Base-by-base conservation (phyloP, 106 monocot genomes). In the Ottelia alismoides region DNA sequence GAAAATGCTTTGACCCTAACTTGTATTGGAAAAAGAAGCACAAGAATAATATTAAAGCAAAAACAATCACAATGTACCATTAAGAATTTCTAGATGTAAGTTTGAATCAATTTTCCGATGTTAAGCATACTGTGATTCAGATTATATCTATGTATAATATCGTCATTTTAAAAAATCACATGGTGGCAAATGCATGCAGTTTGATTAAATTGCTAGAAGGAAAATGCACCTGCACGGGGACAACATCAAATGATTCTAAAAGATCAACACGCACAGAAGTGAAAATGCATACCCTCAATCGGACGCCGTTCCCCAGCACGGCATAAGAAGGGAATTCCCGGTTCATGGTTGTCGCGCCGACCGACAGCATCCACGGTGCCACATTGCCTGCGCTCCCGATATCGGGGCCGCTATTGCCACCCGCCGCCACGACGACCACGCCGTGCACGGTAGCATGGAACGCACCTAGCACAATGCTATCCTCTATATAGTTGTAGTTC, bases 331-430 rank as follows among this genome's bases (percentile, higher is more conserved):
- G 20, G 46, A 88, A 83, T 0, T 30, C 25, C 6, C 82, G 75
- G 64, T 83, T 83, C 11, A 82, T 76, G 57, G 74, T 83, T 64
- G 82, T 83, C 2, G 88, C 88, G 2, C 45, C 88, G 22, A 88
- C 88, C 2, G 88, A 83, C 32, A 88, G 72, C 56, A 83, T 64
- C 88, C 88, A 88, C 24, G 88, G 88, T 19, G 79, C 88, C 22
- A 83, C 48, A 58, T 88, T 88, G 11, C 22, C 1, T 28, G n/a
- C 18, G 10, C 5, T 54, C 28, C 18, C 14, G n/a, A 2, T 1
- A 2, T 2, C 28, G 4, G 26, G 26, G 10, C 53, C 53, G 3
- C 2, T 3, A 19, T 54, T 54, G 53, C 53, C 53, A 11, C 9
- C 53, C 11, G 53, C 26, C 16, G 22, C 19, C 25, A 54, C 53